A percentile compares a stretch with the other conserved stretches of the same genome.
phyloP scores from a whole-genome alignment of 441 rosid genomes.

The Erodium moschatum region DNA sequence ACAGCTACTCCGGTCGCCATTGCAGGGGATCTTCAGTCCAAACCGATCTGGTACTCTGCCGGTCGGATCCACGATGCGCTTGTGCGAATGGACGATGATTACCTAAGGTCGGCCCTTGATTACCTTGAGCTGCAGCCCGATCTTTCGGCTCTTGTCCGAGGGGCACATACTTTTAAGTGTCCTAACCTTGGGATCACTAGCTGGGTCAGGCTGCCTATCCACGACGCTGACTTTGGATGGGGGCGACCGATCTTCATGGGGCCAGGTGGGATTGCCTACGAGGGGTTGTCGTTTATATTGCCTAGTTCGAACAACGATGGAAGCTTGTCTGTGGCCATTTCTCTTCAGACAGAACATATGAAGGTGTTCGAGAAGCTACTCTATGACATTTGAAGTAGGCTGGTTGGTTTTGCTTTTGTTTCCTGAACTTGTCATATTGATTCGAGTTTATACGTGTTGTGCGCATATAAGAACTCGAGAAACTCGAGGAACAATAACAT shows the following conservation, averaged over 20 bases:
- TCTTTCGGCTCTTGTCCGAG: conserved; percentile 70
- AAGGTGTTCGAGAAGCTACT: conserved; percentile 66
- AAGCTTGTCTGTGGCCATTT: conserved; percentile 75
- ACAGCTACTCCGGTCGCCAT: conserved; percentile 71
- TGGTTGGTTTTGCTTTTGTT: too few relatives aligned
- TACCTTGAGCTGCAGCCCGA: conserved; percentile 87
- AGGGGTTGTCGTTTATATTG: conserved; percentile 71
- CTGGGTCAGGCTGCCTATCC: conserved; percentile 86
- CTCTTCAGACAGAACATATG: conserved; percentile 78
- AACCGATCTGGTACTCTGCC: conserved; percentile 84
- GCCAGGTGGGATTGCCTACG: conserved; percentile 87
- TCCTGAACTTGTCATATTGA: too few relatives aligned
- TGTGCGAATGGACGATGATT: conserved; percentile 68
- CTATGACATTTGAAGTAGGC: conserved; percentile 35
- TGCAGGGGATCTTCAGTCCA: conserved; percentile 59
- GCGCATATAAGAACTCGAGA: too few relatives aligned
- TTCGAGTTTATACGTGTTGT: too few relatives aligned
- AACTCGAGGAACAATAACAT: too few relatives aligned
- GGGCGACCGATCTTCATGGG: conserved; percentile 96
- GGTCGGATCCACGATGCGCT: conserved; percentile 60
- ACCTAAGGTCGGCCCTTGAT: conserved; percentile 89
- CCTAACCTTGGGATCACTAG: conserved; percentile 91
- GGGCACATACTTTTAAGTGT: conserved; percentile 75
- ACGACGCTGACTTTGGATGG: conserved; percentile 96
- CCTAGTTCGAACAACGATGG: conserved; percentile 77